Percentiles rank a stretch among this genome's conserved stretches.
These are phyloP conservation scores for Cadophora sp. DNA, from an alignment of 2,329 filamentous ascomycete species.

Conservation along the genomic window DNA sequence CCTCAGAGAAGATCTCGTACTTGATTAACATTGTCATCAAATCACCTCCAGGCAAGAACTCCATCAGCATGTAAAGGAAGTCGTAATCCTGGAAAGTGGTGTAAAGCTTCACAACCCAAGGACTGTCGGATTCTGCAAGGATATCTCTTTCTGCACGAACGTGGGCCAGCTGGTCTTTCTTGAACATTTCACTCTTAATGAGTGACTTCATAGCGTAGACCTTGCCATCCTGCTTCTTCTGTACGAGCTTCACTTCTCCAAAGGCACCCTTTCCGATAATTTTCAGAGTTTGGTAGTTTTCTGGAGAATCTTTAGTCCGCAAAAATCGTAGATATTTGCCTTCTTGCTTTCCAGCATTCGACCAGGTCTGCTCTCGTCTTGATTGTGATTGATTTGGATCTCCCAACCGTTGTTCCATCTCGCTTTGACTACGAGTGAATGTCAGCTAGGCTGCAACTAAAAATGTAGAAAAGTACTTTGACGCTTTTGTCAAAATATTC, in stretches of 20 bases:
- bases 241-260: constrained; percentile 96
- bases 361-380: constrained; percentile 84
- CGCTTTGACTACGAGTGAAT: constrained; percentile 72
- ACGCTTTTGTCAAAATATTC: constrained; percentile 33
- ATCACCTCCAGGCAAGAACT: constrained; percentile 97
- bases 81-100: constrained; percentile 97
- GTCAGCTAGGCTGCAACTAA: constrained; percentile 2
- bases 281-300: constrained; percentile 96
- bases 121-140: constrained; percentile 97
- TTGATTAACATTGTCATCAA: constrained; percentile 99
- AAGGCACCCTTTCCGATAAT: constrained; percentile 99
- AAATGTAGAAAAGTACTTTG: background rate
- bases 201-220: constrained; percentile 98
- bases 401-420: constrained; percentile 85
- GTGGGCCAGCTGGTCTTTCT: constrained; percentile 97
- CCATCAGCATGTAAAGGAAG: constrained; percentile 99
- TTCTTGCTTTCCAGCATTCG: constrained; percentile 85
- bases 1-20: constrained; percentile 99
- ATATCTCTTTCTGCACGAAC: constrained; percentile 98
- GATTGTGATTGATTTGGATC: constrained; percentile 77
- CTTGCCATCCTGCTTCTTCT: constrained; percentile 94
- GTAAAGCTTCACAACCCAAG: constrained; percentile 98
- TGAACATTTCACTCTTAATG: constrained; percentile 99
- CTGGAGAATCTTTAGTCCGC: constrained; percentile 88
- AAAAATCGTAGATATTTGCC: constrained; percentile 93